Percentiles rank a stretch among this genome's conserved stretches.
Evolutionary conservation across 2,329 filamentous ascomycete species (phyloP).

Genomic region (Ilyonectria robusta): DNA sequence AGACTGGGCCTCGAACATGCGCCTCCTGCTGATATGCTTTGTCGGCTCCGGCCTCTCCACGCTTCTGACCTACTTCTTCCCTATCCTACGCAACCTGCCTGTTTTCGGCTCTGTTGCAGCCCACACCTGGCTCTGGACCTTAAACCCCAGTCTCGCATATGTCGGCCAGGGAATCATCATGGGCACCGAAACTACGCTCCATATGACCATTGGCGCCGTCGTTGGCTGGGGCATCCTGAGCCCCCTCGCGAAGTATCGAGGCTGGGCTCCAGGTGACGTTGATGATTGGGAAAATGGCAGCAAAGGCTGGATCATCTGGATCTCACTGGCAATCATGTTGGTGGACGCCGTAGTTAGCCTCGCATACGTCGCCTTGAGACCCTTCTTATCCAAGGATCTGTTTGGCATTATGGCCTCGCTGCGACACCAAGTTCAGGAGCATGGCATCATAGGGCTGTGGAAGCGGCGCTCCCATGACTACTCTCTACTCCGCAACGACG

Average conservation of each 20-base stretch:
- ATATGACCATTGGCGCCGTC: slow-evolving; percentile 93
- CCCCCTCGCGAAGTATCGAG: slow-evolving; percentile 85
- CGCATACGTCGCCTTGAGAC: slow-evolving; percentile 80
- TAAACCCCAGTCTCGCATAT: slow-evolving; percentile 98
- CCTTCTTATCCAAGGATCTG: slow-evolving; percentile 57
- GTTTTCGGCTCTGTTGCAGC: slow-evolving; percentile 85
- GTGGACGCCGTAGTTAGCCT: slow-evolving; percentile 93
- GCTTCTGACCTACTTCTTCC: slow-evolving; percentile 90
- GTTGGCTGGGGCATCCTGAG: slow-evolving; percentile 93
- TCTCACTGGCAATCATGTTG: slow-evolving; percentile 96
- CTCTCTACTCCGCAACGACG: slow-evolving; percentile 36
- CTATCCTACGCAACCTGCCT: slow-evolving; percentile 86
- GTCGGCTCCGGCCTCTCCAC: slow-evolving; percentile 77
- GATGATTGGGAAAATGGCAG: slow-evolving; percentile 92
- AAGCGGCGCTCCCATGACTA: slow-evolving; percentile 41
- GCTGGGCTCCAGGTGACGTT: slow-evolving; percentile 91
- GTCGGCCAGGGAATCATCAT: slow-evolving; percentile 98
- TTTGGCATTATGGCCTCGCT: slow-evolving; percentile 1
- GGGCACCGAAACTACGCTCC: slow-evolving; percentile 93
- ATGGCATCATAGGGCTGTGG: slow-evolving; percentile 42
- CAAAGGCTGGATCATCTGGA: slow-evolving; percentile 99
- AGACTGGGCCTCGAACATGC: slow-evolving; percentile 65
- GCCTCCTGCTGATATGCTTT: slow-evolving; percentile 70
- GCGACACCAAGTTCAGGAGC: slow-evolving; percentile 31
- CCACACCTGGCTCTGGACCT: slow-evolving; percentile 89